Conservation (phyloP, 306 rosid species). For the Castanea mollissima region DNA sequence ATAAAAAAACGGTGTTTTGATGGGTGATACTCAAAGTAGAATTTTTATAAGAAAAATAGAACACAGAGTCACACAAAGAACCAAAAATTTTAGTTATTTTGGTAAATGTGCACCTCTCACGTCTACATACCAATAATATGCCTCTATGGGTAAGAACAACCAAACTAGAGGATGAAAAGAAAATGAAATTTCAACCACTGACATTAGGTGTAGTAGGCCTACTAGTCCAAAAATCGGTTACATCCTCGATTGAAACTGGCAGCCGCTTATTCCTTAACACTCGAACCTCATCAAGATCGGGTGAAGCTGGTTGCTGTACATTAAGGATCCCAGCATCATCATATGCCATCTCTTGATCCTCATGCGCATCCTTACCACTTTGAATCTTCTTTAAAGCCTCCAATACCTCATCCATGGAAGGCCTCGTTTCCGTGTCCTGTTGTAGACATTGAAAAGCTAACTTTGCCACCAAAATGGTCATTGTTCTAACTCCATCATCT, state of each 20-base stretch:
- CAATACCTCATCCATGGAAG: constrained; percentile 62
- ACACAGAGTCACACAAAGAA: no score
- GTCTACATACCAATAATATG: no score
- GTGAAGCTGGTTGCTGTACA: constrained; percentile 36
- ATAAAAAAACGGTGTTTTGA: no score
- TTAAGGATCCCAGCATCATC: constrained; percentile 3
- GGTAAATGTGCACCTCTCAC: no score
- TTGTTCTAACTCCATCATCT: constrained; percentile 39
- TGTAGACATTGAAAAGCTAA: constrained; percentile 71
- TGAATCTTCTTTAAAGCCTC: constrained; percentile 43
- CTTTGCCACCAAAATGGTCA: constrained; percentile 52
- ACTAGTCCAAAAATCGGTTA: constrained; percentile 42
- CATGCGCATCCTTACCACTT: constrained; percentile 22
- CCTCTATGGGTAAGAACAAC: no score
- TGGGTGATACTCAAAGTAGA: no score
- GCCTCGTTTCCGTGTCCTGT: constrained; percentile 62
- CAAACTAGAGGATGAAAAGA: no score
- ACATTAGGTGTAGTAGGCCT: constrained; percentile 31
- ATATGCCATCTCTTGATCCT: constrained; percentile 12
- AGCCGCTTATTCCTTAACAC: constrained; percentile 22
- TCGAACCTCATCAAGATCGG: constrained; percentile 37
- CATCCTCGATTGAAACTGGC: constrained; percentile 36
- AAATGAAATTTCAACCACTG: constrained; percentile 22
- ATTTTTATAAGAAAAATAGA: no score
- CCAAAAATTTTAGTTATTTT: no score